phyloP scores from a whole-genome alignment of 352 stramenopile species.

The Peronosclerospora sorghi region DNA sequence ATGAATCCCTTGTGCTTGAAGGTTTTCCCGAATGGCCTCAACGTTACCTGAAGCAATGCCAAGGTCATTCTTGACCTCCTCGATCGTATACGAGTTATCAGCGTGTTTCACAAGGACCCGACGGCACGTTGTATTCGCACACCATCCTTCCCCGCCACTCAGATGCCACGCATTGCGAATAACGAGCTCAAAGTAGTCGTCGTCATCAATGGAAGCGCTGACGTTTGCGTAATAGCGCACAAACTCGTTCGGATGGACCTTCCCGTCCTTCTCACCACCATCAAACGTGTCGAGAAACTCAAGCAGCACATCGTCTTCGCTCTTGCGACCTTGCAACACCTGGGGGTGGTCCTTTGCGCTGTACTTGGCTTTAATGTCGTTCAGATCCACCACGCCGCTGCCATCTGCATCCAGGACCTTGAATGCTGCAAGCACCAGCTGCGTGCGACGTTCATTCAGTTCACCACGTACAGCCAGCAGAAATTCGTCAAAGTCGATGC shows the following conservation, averaged over 20 bases:
- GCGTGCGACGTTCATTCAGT: constrained; percentile 61
- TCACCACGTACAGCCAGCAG: constrained; percentile 59
- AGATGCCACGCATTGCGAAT: constrained; percentile 86
- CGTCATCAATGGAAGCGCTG: constrained; percentile 82
- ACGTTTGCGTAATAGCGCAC: constrained; percentile 86
- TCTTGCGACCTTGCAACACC: constrained; percentile 64
- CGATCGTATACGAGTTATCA: constrained; percentile 68
- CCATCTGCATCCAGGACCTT: constrained; percentile 62
- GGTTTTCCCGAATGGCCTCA: constrained; percentile 62
- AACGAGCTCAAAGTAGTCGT: constrained; percentile 91
- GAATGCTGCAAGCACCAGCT: constrained; percentile 72
- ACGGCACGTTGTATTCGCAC: constrained; percentile 76
- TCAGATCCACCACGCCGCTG: constrained; percentile 61
- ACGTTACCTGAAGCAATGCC: constrained; percentile 57
- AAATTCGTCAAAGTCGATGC: constrained; percentile 81
- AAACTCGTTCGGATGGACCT: constrained; percentile 80
- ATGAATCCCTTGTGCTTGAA: constrained; percentile 57
- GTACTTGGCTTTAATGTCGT: constrained; percentile 73
- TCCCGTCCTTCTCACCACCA: constrained; percentile 77
- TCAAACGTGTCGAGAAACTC: constrained; percentile 85
- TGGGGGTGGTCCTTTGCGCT: constrained; percentile 75
- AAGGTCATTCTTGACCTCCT: constrained; percentile 82
- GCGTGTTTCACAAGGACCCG: constrained; percentile 81
- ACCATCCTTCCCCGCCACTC: constrained; percentile 70
- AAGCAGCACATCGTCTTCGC: constrained; percentile 54